phyloP scores from a whole-genome alignment of 257 asterid genomes.

The Primulina tabacum region DNA sequence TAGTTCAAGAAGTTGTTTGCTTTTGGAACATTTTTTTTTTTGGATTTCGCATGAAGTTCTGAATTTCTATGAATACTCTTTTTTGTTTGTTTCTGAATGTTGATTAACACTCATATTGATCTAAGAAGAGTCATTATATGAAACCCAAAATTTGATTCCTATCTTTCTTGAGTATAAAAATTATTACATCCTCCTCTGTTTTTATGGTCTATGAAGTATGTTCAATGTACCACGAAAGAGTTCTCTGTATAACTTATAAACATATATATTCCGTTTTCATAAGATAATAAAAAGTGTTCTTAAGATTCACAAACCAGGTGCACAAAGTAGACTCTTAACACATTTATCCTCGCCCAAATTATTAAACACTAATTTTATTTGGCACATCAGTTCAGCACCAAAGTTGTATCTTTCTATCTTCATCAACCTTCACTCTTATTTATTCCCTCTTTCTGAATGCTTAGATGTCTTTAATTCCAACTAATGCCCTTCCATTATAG shows the following conservation, averaged over 20 bases:
- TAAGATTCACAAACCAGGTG: background rate
- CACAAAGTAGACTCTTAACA: background rate
- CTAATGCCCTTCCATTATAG: background rate
- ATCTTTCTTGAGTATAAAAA: conserved; percentile 7
- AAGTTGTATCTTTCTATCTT: background rate
- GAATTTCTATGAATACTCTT: conserved; percentile 6
- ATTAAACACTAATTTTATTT: background rate
- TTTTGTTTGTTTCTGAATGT: conserved; percentile 16
- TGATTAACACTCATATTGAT: background rate
- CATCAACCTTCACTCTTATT: background rate
- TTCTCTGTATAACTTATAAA: background rate
- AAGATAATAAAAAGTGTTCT: background rate
- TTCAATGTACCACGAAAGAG: background rate
- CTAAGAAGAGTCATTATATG: background rate
- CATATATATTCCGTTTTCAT: conserved; percentile 1
- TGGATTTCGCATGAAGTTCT: background rate
- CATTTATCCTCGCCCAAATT: background rate
- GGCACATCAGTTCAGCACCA: background rate
- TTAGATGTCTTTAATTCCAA: background rate
- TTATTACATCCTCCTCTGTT: background rate
- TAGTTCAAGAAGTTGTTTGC: conserved; percentile 10
- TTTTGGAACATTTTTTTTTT: conserved; percentile 12
- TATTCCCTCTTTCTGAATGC: background rate
- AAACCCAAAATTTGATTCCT: background rate
- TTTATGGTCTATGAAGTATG: background rate